These are phyloP conservation scores for Clitopilus hobsonii DNA, from an alignment of 768 basidiomycete genomes.

Conservation along the genomic window DNA sequence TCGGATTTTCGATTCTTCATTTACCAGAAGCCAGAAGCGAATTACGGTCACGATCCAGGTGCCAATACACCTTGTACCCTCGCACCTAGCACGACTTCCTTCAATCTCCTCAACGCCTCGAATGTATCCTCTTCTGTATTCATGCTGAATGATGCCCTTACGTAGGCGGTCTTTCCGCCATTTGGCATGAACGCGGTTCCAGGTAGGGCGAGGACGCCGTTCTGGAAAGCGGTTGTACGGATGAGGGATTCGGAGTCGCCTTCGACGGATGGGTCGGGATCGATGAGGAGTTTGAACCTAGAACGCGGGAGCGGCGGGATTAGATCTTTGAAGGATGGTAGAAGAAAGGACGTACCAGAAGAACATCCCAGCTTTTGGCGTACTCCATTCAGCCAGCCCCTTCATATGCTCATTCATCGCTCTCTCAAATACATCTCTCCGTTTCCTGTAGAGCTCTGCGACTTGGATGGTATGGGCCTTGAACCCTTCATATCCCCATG, in stretches of 20 bases:
- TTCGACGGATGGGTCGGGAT: slow-evolving; percentile 23
- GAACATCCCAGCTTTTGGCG: slow-evolving; percentile 81
- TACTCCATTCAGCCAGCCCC: slow-evolving; percentile 66
- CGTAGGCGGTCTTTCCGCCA: slow-evolving; percentile 60
- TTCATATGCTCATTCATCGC: slow-evolving; percentile 65
- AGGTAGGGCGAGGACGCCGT: slow-evolving; percentile 79
- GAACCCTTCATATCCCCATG: slow-evolving; percentile 75
- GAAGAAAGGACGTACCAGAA: slow-evolving; percentile 54
- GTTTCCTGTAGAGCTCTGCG: slow-evolving; percentile 60
- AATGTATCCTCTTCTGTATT: slow-evolving; percentile 59
- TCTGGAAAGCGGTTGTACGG: slow-evolving; percentile 59
- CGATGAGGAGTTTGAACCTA: slow-evolving; percentile 62
- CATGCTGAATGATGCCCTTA: slow-evolving; percentile 78
- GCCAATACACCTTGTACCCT: slow-evolving; percentile 8
- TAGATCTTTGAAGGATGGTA: background rate
- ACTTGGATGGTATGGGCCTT: slow-evolving; percentile 58
- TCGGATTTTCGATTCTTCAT: too few relatives aligned
- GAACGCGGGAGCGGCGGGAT: background rate
- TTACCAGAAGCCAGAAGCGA: too few relatives aligned
- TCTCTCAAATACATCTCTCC: slow-evolving; percentile 67
- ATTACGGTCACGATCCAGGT: too few relatives aligned
- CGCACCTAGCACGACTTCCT: slow-evolving; percentile 23
- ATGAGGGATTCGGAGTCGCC: slow-evolving; percentile 70
- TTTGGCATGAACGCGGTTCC: slow-evolving; percentile 73
- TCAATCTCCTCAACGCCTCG: slow-evolving; percentile 62